Base-by-base conservation (phyloP, 441 rosid species). In the Biscutella laevigata region DNA sequence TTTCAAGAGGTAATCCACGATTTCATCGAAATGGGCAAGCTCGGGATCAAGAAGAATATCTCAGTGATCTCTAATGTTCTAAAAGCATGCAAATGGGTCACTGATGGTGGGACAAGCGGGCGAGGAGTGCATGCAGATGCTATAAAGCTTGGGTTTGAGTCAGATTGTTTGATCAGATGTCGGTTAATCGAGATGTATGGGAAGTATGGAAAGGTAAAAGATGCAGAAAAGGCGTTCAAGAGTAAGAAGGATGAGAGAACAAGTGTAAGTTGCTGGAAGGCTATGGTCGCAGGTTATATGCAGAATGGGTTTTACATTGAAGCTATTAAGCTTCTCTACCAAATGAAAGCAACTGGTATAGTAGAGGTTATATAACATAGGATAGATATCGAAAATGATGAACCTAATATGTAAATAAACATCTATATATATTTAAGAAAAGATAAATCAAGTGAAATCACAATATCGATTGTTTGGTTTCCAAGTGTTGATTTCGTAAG, bases 131-230 rank as follows among this genome's bases (percentile, higher is more conserved):
- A 82, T 44, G 85, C 70, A 11, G 38, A 50, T 59, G 71, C 71
- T 8, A 64, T 82, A 36, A 82, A 80, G 71, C 66, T 74, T 20
- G 82, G 84, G 42, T 25, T 80, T 16, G 82, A 78, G 27, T 61
- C 61, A 0, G 69, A 77, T 34, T 43, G 39, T 14, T 55, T 57
- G 37, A 68, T 84, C 42, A 68, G 38, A 47, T 63, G 80, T 17
- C 74, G 81, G 59, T 53, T 83, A 63, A 71, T 86, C 50, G 74
- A 77, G 57, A 78, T 83, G 89, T 81, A 86, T 67, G 78, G 79
- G 7, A 78, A 78, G 59, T 66, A 68, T 53, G 71, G 81, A 35
- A 51, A 70, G 49, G 59, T 76, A 43, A 55, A 54, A 67, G 77
- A 81, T 24, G 84, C 89, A 0, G 52, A 79, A 45, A 68, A 55